Evolutionary conservation across 441 rosid species (phyloP), one percentile per base, ranked within the genome.

Genomic region (Biscutella laevigata): DNA sequence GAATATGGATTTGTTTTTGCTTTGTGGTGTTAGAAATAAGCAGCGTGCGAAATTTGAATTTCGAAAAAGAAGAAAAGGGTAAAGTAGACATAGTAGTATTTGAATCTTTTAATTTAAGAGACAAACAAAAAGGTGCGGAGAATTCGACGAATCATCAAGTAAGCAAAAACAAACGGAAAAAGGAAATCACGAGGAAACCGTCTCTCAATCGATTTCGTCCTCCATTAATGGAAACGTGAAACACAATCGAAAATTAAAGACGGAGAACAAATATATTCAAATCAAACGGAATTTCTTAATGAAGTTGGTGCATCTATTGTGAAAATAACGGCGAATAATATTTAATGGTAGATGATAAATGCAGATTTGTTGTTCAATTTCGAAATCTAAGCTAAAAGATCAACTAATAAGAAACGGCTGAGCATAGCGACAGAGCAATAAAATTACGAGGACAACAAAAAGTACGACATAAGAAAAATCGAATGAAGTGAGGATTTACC

Each of bases 401-500:
- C n/a, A n/a, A n/a, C n/a, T n/a, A n/a, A n/a, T 24, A 1, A 36
- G 17, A 40, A 62, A 44, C 67, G 50, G 35, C 34, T 43, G n/a
- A n/a, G n/a, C n/a, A n/a, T n/a, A n/a, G n/a, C n/a, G n/a, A n/a
- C n/a, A n/a, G n/a, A n/a, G n/a, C n/a, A n/a, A n/a, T n/a, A n/a
- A n/a, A n/a, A n/a, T n/a, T n/a, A n/a, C n/a, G n/a, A n/a, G n/a
- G n/a, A n/a, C n/a, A n/a, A n/a, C n/a, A n/a, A n/a, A n/a, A n/a
- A n/a, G n/a, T n/a, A n/a, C n/a, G n/a, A n/a, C n/a, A n/a, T n/a
- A n/a, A n/a, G n/a, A n/a, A 1, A 40, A 22, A 7, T 14, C 7
- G 13, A 2, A 52, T 6, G 19, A 13, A 24, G 4, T 7, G 49
- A 11, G 19, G 30, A 37, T 17, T 74, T 80, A 92, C 98, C 88